phyloP scores from a whole-genome alignment of 129 eudicot species.

The Deinandra increscens region DNA sequence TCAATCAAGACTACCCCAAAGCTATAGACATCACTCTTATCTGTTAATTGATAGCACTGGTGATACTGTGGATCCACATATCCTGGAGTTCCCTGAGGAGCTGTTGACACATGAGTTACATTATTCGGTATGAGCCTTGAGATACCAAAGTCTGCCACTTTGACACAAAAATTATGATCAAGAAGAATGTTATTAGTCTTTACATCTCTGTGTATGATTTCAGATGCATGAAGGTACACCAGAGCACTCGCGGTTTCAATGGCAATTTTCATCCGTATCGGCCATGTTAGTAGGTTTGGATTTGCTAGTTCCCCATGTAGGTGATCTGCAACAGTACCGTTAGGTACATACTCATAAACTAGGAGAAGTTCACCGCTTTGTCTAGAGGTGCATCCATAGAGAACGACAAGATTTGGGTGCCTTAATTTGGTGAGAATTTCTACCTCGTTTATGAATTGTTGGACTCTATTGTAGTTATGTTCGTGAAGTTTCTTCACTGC shows the following conservation, averaged over 20 bases:
- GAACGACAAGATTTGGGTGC: constrained; percentile 60
- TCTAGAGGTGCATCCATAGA: constrained; percentile 67
- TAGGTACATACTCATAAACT: constrained; percentile 49
- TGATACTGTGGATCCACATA: constrained; percentile 82
- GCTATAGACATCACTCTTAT: constrained; percentile 92
- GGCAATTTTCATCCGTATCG: constrained; percentile 64
- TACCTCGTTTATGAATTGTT: constrained; percentile 68
- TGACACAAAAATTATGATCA: constrained; percentile 40
- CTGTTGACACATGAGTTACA: constrained; percentile 75
- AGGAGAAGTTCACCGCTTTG: constrained; percentile 51
- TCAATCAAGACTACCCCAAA: constrained; percentile 87
- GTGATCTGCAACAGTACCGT: constrained; percentile 65
- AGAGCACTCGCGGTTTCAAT: constrained; percentile 74
- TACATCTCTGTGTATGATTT: constrained; percentile 53
- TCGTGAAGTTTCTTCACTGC: constrained; percentile 38
- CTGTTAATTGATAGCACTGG: constrained; percentile 69
- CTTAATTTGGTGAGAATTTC: constrained; percentile 49
- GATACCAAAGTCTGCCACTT: constrained; percentile 61
- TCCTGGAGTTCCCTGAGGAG: constrained; percentile 96
- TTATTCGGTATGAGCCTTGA: constrained; percentile 55
- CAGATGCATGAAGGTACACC: constrained; percentile 74
- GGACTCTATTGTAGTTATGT: constrained; percentile 56
- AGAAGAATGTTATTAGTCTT: constrained; percentile 55
- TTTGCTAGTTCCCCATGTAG: constrained; percentile 60
- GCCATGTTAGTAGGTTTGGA: constrained; percentile 51